Percentiles rank a stretch among this genome's conserved stretches.
These are phyloP conservation scores for Wickerhamomyces alni DNA, from an alignment of 805 yeast genomes.

Conservation along the genomic window DNA sequence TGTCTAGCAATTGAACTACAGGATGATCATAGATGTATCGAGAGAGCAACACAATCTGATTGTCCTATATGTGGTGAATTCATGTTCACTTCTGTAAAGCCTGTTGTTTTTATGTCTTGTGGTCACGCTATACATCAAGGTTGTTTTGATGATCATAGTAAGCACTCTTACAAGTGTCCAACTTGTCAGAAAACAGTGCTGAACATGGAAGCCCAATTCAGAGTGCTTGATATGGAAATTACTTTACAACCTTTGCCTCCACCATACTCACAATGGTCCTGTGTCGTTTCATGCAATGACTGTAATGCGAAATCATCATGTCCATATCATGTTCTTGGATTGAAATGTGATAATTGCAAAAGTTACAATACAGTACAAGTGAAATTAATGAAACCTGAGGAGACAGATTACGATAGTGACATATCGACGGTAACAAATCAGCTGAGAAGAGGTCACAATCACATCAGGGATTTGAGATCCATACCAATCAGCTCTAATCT, in stretches of 20 bases:
- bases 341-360: constrained; percentile 80
- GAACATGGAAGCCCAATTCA: constrained; percentile 83
- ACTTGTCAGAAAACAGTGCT: constrained; percentile 78
- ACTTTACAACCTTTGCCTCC: constrained; percentile 69
- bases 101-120: constrained; percentile 88
- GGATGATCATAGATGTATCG: constrained; percentile 77
- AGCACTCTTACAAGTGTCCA: constrained; percentile 87
- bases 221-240: constrained; percentile 83
- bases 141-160: constrained; percentile 78
- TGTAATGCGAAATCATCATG: constrained; percentile 78
- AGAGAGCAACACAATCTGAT: constrained; percentile 81
- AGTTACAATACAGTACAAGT: constrained; percentile 83
- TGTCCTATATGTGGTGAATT: constrained; percentile 93
- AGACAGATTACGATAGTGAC: constrained; percentile 29
- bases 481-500: constrained; percentile 18
- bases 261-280: constrained; percentile 72
- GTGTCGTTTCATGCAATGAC: constrained; percentile 76
- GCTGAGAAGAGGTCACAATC: constrained; percentile 8
- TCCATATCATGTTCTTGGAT: constrained; percentile 76
- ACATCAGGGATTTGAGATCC: constrained; percentile 15
- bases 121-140: constrained; percentile 90
- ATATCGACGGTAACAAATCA: constrained; percentile 16
- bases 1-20: constrained; percentile 78
- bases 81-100: constrained; percentile 73
- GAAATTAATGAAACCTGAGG: constrained; percentile 63